Evolutionary conservation across 2,329 filamentous ascomycete genomes (phyloP).

Genomic region (Hypoxylon sp.): DNA sequence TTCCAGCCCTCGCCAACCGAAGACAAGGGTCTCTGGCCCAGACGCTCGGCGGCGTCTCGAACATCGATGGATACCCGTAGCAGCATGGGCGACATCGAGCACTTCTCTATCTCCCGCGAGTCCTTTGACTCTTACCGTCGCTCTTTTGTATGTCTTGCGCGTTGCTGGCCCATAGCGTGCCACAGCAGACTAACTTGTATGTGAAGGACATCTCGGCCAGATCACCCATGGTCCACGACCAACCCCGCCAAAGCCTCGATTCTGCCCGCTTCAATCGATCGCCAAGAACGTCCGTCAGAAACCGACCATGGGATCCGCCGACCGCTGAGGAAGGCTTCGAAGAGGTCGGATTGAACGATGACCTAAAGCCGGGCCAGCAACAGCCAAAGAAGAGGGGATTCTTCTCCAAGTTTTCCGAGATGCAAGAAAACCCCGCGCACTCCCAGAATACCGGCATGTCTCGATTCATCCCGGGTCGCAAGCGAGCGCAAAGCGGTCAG

Average conservation of each 20-base stretch:
- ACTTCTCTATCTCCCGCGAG: slow-evolving; percentile 93
- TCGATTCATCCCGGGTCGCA: slow-evolving; percentile 47
- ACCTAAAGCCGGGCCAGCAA: slow-evolving; percentile 63
- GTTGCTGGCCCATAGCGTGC: not conserved
- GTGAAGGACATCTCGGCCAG: slow-evolving; percentile 84
- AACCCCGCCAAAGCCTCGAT: slow-evolving; percentile 80
- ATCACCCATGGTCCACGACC: slow-evolving; percentile 71
- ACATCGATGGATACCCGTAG: slow-evolving; percentile 62
- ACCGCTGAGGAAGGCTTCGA: slow-evolving; percentile 85
- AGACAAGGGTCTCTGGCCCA: slow-evolving; percentile 81
- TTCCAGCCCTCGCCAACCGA: slow-evolving; percentile 84
- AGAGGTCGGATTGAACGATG: slow-evolving; percentile 86
- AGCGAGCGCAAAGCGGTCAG: slow-evolving; percentile 47
- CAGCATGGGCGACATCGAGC: slow-evolving; percentile 83
- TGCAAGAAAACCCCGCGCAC: slow-evolving; percentile 42
- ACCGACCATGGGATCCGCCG: slow-evolving; percentile 65
- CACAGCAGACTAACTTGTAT: slow-evolving; percentile 9
- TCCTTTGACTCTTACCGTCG: slow-evolving; percentile 96
- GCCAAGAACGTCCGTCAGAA: slow-evolving; percentile 67
- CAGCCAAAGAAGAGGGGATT: slow-evolving; percentile 76
- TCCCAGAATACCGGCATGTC: slow-evolving; percentile 40
- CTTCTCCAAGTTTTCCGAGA: slow-evolving; percentile 80
- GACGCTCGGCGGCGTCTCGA: slow-evolving; percentile 59
- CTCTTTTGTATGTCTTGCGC: slow-evolving; percentile 77
- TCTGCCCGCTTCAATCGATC: slow-evolving; percentile 71